These are phyloP conservation scores for Capronia coronata DNA, from an alignment of 2,329 filamentous ascomycete species.

Conservation along the genomic window DNA sequence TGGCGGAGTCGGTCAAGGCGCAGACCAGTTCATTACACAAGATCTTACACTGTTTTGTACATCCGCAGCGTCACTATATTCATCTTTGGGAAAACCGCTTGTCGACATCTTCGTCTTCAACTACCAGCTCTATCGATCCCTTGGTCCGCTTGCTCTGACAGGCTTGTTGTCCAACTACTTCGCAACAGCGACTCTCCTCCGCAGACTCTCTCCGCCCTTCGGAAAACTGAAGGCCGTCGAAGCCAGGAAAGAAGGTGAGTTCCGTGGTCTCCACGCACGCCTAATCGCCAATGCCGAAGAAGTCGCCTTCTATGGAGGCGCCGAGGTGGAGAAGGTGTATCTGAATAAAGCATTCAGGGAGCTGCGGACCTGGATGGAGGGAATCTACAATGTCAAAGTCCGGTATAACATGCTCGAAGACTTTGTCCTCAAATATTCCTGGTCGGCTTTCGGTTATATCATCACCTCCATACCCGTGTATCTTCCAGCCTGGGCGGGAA, in stretches of 20 bases:
- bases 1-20: constrained; percentile 82
- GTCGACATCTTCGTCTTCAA: constrained; percentile 98
- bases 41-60: constrained; percentile 94
- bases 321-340: constrained; percentile 89
- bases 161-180: constrained; percentile 91
- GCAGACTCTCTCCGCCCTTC: constrained; percentile 86
- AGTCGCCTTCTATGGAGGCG: constrained; percentile 93
- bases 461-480: constrained; percentile 90
- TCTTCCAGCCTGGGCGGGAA: constrained; percentile 84
- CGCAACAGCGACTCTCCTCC: constrained; percentile 80
- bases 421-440: constrained; percentile 95
- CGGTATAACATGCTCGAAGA: constrained; percentile 98
- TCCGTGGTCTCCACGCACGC: constrained; percentile 81
- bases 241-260: constrained; percentile 90
- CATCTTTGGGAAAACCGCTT: constrained; percentile 91
- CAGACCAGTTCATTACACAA: constrained; percentile 96
- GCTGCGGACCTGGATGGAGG: constrained; percentile 93
- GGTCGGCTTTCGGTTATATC: constrained; percentile 95
- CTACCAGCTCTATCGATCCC: constrained; percentile 86
- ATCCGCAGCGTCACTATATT: constrained; percentile 85
- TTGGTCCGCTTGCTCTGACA: constrained; percentile 79
- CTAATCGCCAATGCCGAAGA: constrained; percentile 96
- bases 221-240: constrained; percentile 95
- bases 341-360: constrained; percentile 88
- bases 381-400: constrained; percentile 95